Percentiles rank a stretch among this genome's conserved stretches.
phyloP scores from a whole-genome alignment of 164 flowering plant species.

The Nymphaea thermarum region DNA sequence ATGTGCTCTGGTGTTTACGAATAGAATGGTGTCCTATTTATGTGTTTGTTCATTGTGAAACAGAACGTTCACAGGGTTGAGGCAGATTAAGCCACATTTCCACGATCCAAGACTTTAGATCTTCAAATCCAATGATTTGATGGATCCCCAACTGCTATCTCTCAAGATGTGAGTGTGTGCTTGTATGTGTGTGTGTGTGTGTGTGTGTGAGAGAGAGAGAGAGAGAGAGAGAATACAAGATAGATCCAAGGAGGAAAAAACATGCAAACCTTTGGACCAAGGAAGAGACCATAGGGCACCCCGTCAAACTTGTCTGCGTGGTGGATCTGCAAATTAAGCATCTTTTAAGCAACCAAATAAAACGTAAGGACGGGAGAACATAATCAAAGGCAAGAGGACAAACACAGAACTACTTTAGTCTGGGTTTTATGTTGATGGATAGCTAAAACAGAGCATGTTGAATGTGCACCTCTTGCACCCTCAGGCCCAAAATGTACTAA shows the following conservation, averaged over 20 bases:
- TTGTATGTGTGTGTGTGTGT: too few relatives aligned
- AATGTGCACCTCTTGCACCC: too few relatives aligned
- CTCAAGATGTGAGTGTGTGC: too few relatives aligned
- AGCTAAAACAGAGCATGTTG: too few relatives aligned
- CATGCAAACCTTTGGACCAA: conserved; percentile 58
- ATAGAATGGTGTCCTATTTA: background rate
- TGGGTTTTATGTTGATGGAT: background rate
- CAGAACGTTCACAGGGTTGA: background rate
- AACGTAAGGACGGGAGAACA: too few relatives aligned
- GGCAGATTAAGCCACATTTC: background rate
- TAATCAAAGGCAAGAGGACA: background rate
- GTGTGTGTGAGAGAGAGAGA: too few relatives aligned
- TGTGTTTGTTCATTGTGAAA: too few relatives aligned
- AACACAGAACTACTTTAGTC: background rate
- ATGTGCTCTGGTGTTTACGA: background rate
- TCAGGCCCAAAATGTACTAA: too few relatives aligned
- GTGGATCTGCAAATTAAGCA: conserved; percentile 35
- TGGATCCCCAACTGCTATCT: too few relatives aligned
- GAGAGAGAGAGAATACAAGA: too few relatives aligned
- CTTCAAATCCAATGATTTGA: background rate
- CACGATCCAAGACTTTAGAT: background rate
- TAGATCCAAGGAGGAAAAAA: background rate
- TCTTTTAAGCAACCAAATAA: conserved; percentile 1
- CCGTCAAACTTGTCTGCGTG: conserved; percentile 75
- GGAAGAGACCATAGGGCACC: conserved; percentile 84